phyloP scores from a whole-genome alignment of 2,329 filamentous ascomycete genomes.

The Bipolaris cookei region DNA sequence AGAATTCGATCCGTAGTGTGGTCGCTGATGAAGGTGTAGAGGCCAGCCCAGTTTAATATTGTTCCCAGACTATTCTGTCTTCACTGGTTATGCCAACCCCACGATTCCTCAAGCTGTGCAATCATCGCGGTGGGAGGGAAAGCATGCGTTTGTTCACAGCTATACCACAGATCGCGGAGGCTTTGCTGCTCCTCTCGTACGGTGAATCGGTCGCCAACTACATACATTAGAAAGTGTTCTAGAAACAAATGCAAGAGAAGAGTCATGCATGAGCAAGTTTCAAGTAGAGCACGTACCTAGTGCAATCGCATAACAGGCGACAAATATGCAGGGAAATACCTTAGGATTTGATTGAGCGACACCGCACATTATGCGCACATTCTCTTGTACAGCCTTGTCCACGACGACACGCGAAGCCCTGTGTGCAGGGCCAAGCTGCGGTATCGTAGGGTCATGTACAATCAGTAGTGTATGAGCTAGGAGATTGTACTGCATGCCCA shows the following conservation, averaged over 20 bases:
- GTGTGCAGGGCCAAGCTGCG: constrained; percentile 44
- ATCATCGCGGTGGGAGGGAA: constrained; percentile 45
- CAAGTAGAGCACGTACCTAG: constrained; percentile 29
- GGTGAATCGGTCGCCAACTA: constrained; percentile 46
- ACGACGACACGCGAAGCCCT: constrained; percentile 41
- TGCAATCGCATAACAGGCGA: constrained; percentile 47
- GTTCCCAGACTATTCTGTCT: background rate
- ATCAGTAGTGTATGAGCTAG: constrained; percentile 46
- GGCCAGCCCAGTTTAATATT: background rate
- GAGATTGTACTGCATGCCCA: constrained; percentile 45
- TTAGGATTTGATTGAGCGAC: constrained; percentile 45
- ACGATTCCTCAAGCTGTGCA: constrained; percentile 45
- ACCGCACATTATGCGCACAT: constrained; percentile 45
- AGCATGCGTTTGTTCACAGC: constrained; percentile 41
- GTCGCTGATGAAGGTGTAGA: background rate
- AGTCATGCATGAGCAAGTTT: background rate
- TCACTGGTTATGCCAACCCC: constrained; percentile 37
- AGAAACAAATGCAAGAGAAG: background rate
- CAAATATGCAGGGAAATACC: constrained; percentile 45
- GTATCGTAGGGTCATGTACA: constrained; percentile 47
- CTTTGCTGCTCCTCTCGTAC: constrained; percentile 40
- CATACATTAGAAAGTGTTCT: constrained; percentile 4
- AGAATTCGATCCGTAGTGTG: background rate
- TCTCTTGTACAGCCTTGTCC: constrained; percentile 43
- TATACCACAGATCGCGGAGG: constrained; percentile 40